Base-by-base conservation (phyloP, 495 filamentous ascomycete genomes). In the Aspergillus sparsus region DNA sequence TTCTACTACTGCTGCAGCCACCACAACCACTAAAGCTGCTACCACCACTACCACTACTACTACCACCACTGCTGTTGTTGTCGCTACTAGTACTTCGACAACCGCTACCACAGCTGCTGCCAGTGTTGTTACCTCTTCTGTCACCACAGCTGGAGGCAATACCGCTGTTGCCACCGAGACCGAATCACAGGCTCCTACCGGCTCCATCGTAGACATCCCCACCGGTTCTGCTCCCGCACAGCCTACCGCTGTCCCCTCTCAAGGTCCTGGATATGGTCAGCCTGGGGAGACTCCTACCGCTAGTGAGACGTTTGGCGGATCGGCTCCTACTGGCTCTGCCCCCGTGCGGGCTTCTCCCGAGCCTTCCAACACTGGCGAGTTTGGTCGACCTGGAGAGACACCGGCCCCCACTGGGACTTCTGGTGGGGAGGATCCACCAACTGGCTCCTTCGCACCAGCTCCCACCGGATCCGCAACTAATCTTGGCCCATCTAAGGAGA, bases 1-100 rank as follows among this genome's bases (percentile, higher is more conserved):
- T 8, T 15, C 57, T 13, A 54, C 58, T 42, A 31, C 56, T 32
- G 8, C 33, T n/a, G 35, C 33, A 8, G 18, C 47, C 12, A 18
- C 42, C 21, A 35, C 58, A 13, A 50, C 58, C 3, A 37, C 58
- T 12, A 18, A 50, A 3, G 52, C 32, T 8, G 50, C 50, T 21
- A 47, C 44, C 15, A 7, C 44, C 5, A 46, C 9, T 8, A 18
- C 13, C 0, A 46, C 12, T 6, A 46, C 44, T 18, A 21, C 44
- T 9, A 36, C 55, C 13, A 21, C 32, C n/a, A 47, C 52, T 3
- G 32, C 44, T 5, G 49, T 31, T 27, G 36, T 49, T 8, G 47
- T 35, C 9, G 12, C 35, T 31, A 45, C 46, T 6, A 27, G 46
- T 31, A 18, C 56, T 11, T 34, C 34, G 7, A 34, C 45, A 7